A percentile compares a stretch with the other conserved stretches of the same genome.
Conservation (phyloP, 2,329 filamentous ascomycete genomes). For the Colletotrichum lentis region DNA sequence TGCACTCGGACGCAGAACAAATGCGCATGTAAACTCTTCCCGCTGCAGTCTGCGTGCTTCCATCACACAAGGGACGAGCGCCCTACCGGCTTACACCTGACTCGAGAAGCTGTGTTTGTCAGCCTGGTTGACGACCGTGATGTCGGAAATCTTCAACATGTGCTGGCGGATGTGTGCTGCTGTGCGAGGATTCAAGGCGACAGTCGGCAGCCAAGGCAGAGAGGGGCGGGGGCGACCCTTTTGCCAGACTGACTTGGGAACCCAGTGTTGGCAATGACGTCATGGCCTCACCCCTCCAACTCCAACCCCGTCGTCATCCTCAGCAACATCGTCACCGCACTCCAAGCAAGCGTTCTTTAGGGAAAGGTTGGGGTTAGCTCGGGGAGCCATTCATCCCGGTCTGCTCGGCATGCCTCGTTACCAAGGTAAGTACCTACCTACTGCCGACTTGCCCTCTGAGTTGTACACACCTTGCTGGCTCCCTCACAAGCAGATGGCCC, state of each 20-base stretch:
- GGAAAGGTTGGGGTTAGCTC: not conserved
- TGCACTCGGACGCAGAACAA: not conserved
- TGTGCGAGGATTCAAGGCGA: not conserved
- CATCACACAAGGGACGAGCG: not conserved
- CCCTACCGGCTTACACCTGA: not conserved
- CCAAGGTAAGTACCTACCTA: not conserved
- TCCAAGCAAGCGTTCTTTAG: not conserved
- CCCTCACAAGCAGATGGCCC: not conserved
- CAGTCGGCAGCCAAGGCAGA: too few species aligned
- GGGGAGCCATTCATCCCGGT: not conserved
- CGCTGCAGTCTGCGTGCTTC: not conserved
- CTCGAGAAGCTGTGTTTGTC: not conserved
- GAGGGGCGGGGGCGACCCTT: slow-evolving; percentile 20
- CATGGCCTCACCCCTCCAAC: slow-evolving; percentile 32
- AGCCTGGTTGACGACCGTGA: not conserved
- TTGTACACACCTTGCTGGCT: not conserved
- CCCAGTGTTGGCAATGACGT: slow-evolving; percentile 32
- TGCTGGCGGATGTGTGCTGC: not conserved
- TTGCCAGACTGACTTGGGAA: slow-evolving; percentile 11
- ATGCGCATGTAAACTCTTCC: not conserved
- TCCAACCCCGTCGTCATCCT: slow-evolving; percentile 28
- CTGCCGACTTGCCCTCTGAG: not conserved
- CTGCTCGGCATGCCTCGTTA: slow-evolving; percentile 20
- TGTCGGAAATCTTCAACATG: not conserved
- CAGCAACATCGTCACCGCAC: slow-evolving; percentile 34